Conservation (phyloP, 805 yeast species). For the Ogataea saltuana region DNA sequence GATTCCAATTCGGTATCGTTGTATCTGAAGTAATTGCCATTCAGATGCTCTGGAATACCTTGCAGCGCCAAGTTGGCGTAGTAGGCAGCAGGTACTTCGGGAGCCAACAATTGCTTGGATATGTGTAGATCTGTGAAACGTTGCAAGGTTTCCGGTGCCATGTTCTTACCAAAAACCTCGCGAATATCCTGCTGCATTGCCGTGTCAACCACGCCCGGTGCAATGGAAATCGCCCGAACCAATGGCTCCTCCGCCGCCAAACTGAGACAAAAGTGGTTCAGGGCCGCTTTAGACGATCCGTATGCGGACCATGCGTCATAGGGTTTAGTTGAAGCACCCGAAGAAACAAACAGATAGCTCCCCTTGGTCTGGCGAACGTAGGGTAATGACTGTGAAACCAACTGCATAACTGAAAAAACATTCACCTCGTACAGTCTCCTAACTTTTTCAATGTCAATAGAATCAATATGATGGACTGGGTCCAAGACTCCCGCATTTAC, state of each 20-base stretch:
- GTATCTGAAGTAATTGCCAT: constrained; percentile 71
- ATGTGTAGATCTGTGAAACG: constrained; percentile 65
- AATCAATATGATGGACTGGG: constrained; percentile 62
- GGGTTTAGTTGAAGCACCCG: constrained; percentile 77
- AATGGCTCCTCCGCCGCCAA: constrained; percentile 67
- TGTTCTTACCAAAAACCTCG: constrained; percentile 54
- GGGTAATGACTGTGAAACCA: constrained; percentile 59
- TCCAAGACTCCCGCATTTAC: constrained; percentile 84
- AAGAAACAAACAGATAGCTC: constrained; percentile 73
- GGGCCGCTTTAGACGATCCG: constrained; percentile 88
- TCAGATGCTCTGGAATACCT: constrained; percentile 57
- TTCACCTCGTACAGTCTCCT: constrained; percentile 69
- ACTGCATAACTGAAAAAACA: constrained; percentile 68
- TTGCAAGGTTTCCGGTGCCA: constrained; percentile 60
- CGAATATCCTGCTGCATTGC: constrained; percentile 84
- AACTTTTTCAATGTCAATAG: constrained; percentile 60
- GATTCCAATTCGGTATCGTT: constrained; percentile 39
- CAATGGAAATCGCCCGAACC: constrained; percentile 67
- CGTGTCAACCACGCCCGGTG: constrained; percentile 96
- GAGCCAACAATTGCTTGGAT: constrained; percentile 58
- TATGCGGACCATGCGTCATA: constrained; percentile 87
- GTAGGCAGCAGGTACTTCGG: constrained; percentile 70
- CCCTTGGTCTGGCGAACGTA: constrained; percentile 58
- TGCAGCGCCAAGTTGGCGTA: constrained; percentile 64
- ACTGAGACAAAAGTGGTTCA: constrained; percentile 71